Evolutionary conservation across 225 moss, liverwort and hornwort genomes (phyloP).

Genomic region (Antitrichia curtipendula): DNA sequence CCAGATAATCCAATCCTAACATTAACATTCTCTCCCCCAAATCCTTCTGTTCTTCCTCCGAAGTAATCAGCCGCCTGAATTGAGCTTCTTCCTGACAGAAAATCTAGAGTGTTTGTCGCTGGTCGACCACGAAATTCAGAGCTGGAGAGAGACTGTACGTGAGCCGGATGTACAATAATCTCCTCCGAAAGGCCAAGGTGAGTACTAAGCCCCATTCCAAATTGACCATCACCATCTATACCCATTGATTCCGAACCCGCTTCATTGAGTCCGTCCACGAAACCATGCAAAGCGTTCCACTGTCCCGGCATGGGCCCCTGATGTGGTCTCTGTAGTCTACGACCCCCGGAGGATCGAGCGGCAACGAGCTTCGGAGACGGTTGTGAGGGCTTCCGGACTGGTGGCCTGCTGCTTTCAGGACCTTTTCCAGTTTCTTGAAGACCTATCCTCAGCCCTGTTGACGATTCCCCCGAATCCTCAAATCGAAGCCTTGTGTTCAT

Average conservation of each 20-base stretch:
- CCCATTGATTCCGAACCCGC: slow-evolving; percentile 29
- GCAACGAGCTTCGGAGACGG: slow-evolving; percentile 48
- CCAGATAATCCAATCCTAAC: slow-evolving; percentile 31
- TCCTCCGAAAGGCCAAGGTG: slow-evolving; percentile 61
- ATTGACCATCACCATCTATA: slow-evolving; percentile 39
- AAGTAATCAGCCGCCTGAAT: slow-evolving; percentile 29
- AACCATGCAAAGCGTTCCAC: slow-evolving; percentile 45
- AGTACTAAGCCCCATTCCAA: slow-evolving; percentile 56
- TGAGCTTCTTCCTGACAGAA: slow-evolving; percentile 26
- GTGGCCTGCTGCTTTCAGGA: slow-evolving; percentile 58
- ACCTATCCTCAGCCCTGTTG: slow-evolving; percentile 30
- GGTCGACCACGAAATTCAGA: slow-evolving; percentile 28
- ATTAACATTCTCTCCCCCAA: slow-evolving; percentile 20
- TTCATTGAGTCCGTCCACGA: slow-evolving; percentile 32
- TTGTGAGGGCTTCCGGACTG: slow-evolving; percentile 40
- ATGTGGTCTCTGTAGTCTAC: slow-evolving; percentile 47
- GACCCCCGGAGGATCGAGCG: slow-evolving; percentile 43
- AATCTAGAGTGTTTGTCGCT: slow-evolving; percentile 14
- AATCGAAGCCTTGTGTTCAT: slow-evolving; percentile 33
- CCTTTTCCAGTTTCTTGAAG: slow-evolving; percentile 52
- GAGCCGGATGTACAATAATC: slow-evolving; percentile 43
- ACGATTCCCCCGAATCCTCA: slow-evolving; percentile 61
- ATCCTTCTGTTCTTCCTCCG: slow-evolving; percentile 25
- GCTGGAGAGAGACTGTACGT: slow-evolving; percentile 22
- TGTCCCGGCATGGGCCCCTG: slow-evolving; percentile 35